A percentile compares a stretch with the other conserved stretches of the same genome.
phyloP scores from a whole-genome alignment of 2,329 filamentous ascomycete genomes.

The Sordariomycetes sp. region DNA sequence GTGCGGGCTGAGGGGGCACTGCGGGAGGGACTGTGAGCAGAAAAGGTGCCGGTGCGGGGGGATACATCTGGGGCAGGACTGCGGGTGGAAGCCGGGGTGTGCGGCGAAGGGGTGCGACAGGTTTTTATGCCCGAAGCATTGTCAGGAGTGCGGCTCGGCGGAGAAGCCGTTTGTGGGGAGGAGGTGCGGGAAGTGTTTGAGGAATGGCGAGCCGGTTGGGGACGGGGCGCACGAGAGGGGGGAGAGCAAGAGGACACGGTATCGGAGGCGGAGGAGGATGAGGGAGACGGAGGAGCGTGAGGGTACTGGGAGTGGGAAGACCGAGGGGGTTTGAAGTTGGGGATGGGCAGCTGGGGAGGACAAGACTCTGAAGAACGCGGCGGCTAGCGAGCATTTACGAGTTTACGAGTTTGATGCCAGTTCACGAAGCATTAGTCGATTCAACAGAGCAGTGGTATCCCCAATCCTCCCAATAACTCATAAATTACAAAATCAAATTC shows the following conservation, averaged over 20 bases:
- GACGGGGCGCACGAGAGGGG: background rate
- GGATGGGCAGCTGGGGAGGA: background rate
- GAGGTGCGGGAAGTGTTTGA: background rate
- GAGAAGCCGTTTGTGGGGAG: slow-evolving; percentile 17
- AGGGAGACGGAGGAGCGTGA: background rate
- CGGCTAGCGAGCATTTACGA: background rate
- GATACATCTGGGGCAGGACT: slow-evolving; percentile 25
- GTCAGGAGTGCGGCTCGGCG: slow-evolving; percentile 18
- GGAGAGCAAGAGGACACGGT: background rate
- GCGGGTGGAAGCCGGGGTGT: slow-evolving; percentile 26
- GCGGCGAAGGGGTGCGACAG: slow-evolving; percentile 16
- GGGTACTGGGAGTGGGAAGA: background rate
- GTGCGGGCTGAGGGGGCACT: slow-evolving; percentile 26
- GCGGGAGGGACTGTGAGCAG: slow-evolving; percentile 21
- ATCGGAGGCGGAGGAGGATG: background rate
- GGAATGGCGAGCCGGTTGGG: background rate
- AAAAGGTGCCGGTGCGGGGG: slow-evolving; percentile 23
- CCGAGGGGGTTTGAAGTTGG: background rate
- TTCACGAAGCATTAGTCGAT: background rate
- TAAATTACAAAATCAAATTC: background rate
- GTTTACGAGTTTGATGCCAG: background rate
- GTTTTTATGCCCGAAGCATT: slow-evolving; percentile 24
- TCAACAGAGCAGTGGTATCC: background rate
- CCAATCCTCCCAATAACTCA: background rate
- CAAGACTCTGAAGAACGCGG: background rate